These are phyloP conservation scores for Cryphonectria nitschkei DNA, from an alignment of 2,329 filamentous ascomycete genomes.

Conservation along the genomic window DNA sequence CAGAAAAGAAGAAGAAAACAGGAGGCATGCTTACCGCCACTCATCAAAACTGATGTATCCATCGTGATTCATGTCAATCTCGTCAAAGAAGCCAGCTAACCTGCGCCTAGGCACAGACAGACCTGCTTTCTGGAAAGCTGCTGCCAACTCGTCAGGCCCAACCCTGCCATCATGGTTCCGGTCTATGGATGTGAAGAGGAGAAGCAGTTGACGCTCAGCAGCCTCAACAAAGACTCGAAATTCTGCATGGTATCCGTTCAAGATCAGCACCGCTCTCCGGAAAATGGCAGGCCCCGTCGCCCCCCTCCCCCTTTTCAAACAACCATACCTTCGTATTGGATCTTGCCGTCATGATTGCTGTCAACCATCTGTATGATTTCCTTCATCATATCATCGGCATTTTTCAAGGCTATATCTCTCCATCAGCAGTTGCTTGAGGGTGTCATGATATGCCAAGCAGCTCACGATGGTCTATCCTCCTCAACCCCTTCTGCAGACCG, in stretches of 20 bases:
- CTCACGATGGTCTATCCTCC: slow-evolving; percentile 88
- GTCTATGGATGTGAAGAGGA: slow-evolving; percentile 86
- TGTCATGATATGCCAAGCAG: slow-evolving; percentile 25
- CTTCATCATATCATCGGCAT: slow-evolving; percentile 83
- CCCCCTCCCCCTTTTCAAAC: neutral
- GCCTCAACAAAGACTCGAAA: slow-evolving; percentile 87
- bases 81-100: slow-evolving; percentile 82
- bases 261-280: slow-evolving; percentile 11
- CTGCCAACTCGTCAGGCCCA: slow-evolving; percentile 80
- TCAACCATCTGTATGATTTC: slow-evolving; percentile 84
- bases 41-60: slow-evolving; percentile 89
- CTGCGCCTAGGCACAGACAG: slow-evolving; percentile 77
- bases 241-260: slow-evolving; percentile 57
- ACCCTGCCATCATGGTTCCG: slow-evolving; percentile 82
- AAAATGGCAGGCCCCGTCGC: neutral
- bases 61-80: slow-evolving; percentile 89
- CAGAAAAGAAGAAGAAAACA: slow-evolving; percentile 28
- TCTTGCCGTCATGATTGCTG: slow-evolving; percentile 81
- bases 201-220: slow-evolving; percentile 80
- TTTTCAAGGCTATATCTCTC: slow-evolving; percentile 68
- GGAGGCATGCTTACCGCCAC: slow-evolving; percentile 77
- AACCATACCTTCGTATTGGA: slow-evolving; percentile 69
- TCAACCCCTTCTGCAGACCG: slow-evolving; percentile 81
- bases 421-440: slow-evolving; percentile 18
- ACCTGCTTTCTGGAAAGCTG: slow-evolving; percentile 78